Conservation (phyloP, 164 flowering plant species). For the Vitis rotundifolia region DNA sequence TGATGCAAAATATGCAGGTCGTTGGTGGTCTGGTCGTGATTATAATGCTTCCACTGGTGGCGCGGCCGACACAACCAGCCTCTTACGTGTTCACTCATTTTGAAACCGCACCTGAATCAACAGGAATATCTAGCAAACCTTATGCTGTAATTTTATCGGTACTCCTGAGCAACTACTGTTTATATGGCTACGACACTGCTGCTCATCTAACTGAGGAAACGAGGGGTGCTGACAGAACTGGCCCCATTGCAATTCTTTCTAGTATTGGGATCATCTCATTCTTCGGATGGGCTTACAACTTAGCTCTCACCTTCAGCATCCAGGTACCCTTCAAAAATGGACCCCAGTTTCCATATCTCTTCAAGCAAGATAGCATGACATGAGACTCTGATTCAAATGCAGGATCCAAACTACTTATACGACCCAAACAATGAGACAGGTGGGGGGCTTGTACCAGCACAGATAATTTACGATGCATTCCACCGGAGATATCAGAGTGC, state of each 20-base stretch:
- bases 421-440: conserved; percentile 33
- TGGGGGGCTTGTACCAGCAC: conserved; percentile 33
- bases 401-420: conserved; percentile 26
- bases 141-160: conserved; percentile 32
- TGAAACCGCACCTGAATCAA: conserved; percentile 30
- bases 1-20: conserved; percentile 14
- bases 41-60: conserved; percentile 39
- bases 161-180: conserved; percentile 28
- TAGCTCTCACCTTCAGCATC: conserved; percentile 33
- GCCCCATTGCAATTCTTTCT: conserved; percentile 33
- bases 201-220: conserved; percentile 42
- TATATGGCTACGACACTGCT: conserved; percentile 37
- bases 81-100: conserved; percentile 40
- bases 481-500: conserved; percentile 27
- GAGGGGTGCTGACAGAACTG: conserved; percentile 32
- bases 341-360: neutral
- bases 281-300: conserved; percentile 35
- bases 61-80: conserved; percentile 22
- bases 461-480: conserved; percentile 36
- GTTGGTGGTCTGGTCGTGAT: conserved; percentile 31
- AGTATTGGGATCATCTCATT: conserved; percentile 30
- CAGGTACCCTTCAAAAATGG: conserved; percentile 6
- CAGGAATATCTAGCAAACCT: conserved; percentile 27
- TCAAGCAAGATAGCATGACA: neutral
- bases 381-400: neutral